A percentile compares a stretch with the other conserved stretches of the same genome.
phyloP scores from a whole-genome alignment of 192 early-diverging fungal genomes.

The Spinellus fusiger region DNA sequence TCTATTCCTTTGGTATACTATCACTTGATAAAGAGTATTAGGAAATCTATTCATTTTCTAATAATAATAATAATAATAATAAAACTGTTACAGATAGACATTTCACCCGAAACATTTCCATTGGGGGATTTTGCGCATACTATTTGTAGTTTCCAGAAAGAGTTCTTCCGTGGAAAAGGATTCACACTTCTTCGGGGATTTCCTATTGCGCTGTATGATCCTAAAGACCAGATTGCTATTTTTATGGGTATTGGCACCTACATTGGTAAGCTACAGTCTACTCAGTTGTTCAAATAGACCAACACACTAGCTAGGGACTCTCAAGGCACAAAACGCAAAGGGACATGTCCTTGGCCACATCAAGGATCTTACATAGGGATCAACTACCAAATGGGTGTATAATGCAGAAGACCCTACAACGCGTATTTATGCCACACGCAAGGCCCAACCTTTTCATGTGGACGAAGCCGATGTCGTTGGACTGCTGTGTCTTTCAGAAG shows the following conservation, averaged over 20 bases:
- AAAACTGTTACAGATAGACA: not conserved
- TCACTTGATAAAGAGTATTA: not conserved
- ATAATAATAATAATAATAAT: not conserved
- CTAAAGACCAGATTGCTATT: slow-evolving; percentile 25
- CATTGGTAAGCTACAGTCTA: no score
- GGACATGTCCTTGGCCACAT: slow-evolving; percentile 34
- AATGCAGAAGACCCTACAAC: slow-evolving; percentile 23
- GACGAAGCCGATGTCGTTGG: slow-evolving; percentile 35
- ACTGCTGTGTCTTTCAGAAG: slow-evolving; percentile 28
- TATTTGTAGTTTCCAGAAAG: slow-evolving; percentile 5
- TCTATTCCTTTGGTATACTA: slow-evolving; percentile 12
- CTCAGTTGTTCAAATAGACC: no score
- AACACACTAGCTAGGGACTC: no score
- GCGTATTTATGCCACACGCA: slow-evolving; percentile 35
- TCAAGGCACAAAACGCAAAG: slow-evolving; percentile 26
- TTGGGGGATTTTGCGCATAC: slow-evolving; percentile 13
- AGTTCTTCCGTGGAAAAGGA: slow-evolving; percentile 21
- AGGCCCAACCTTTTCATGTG: slow-evolving; percentile 37
- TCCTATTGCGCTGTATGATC: slow-evolving; percentile 15
- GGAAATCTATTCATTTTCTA: not conserved
- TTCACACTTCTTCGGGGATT: slow-evolving; percentile 26
- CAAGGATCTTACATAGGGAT: slow-evolving; percentile 29
- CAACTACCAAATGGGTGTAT: slow-evolving; percentile 24
- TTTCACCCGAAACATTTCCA: slow-evolving; percentile 16
- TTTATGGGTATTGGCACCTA: slow-evolving; percentile 38